Conservation (phyloP, 306 rosid genomes). For the Vigna nakashimae region DNA sequence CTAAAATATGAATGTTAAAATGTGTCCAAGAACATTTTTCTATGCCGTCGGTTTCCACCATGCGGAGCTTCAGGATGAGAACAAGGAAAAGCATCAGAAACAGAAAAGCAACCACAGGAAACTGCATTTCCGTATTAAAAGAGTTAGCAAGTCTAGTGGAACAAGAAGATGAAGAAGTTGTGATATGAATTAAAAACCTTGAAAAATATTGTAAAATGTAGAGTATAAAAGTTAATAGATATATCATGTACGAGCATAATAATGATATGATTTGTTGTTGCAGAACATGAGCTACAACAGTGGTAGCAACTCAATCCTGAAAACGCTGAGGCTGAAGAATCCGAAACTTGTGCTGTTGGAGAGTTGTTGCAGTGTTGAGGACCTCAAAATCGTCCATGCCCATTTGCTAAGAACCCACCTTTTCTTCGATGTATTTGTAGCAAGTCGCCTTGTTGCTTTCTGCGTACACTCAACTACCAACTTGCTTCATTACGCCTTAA, state of each 20-base stretch:
- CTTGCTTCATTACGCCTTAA: slow-evolving; percentile 46
- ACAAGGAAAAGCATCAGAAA: no score
- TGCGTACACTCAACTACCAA: slow-evolving; percentile 35
- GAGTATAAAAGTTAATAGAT: no score
- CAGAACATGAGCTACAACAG: slow-evolving; percentile 14
- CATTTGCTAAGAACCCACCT: slow-evolving; percentile 51
- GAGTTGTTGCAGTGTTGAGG: slow-evolving; percentile 42
- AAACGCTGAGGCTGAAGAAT: slow-evolving; percentile 47
- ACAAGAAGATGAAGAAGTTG: no score
- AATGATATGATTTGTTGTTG: neutral
- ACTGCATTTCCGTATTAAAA: no score
- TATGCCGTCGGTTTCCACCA: no score
- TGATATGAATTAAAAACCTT: no score
- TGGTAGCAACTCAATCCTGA: slow-evolving; percentile 33
- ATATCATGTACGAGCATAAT: neutral
- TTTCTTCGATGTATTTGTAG: slow-evolving; percentile 49
- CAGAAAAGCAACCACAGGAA: no score
- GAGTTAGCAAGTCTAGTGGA: no score
- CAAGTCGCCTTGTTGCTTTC: slow-evolving; percentile 53
- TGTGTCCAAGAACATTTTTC: no score
- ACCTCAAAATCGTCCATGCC: slow-evolving; percentile 55
- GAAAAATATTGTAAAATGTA: no score
- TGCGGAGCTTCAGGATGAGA: no score
- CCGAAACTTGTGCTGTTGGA: slow-evolving; percentile 51
- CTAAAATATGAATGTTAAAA: no score